Evolutionary conservation across 139 green algal species (phyloP), one percentile per base, ranked within the genome.

Genomic region (Edaphochlamys debaryana): DNA sequence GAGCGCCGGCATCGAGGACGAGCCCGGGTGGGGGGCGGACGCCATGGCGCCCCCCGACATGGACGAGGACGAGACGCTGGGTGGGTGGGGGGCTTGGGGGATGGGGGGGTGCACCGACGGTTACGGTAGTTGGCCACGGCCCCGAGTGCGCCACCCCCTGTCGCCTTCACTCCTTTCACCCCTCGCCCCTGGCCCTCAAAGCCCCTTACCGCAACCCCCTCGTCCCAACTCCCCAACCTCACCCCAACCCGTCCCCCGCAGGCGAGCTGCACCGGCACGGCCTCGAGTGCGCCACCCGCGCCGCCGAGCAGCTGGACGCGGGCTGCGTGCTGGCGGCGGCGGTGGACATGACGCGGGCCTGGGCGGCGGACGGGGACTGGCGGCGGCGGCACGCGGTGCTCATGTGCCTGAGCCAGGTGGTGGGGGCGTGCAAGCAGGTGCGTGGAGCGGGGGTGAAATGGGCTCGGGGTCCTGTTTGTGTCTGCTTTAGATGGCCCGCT

Each of bases 371-470:
- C 60, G 75, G 19, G 83, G 93, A 98, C 85, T 99, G 98, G 98
- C 90, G 92, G 68, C 94, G 97, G 88, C 91, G 98, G 19, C 96
- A 99, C 85, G 97, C 95, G 0, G 92, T 93, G 40, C 93, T 99
- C 20, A 96, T 99, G 79, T 94, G 90, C 85, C 86, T 98, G 32
- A 90, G 96, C 9, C 97, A 99, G 89, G 98, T 99, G 79, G 96
- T 97, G 30, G 97, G 99, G 89, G 96, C 97, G 32, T 99, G 96
- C 89, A 86, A 71, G 34, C 98, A 99, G 92, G 88, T 92, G 63
- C 0, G 62, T 56, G 50, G n/a, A n/a, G n/a, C n/a, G n/a, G n/a
- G n/a, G n/a, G n/a, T n/a, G n/a, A n/a, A n/a, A n/a, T n/a, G n/a
- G n/a, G n/a, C n/a, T n/a, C n/a, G n/a, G n/a, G n/a, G n/a, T n/a